These are phyloP conservation scores for Naganishia vishniacii DNA, from an alignment of 768 basidiomycete genomes.

Conservation along the genomic window DNA sequence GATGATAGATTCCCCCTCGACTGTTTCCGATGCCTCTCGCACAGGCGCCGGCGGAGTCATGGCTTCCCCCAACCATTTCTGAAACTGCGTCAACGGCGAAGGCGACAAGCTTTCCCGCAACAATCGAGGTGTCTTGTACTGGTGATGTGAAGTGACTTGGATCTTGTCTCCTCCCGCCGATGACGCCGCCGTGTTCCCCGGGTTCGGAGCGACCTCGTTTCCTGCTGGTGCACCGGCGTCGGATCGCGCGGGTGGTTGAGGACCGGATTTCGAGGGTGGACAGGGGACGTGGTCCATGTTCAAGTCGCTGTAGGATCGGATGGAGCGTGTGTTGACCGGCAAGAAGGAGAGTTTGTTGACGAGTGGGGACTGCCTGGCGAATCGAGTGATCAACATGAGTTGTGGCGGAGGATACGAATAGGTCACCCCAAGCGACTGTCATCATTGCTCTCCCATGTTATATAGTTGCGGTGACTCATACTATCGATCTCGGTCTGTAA, in stretches of 20 bases:
- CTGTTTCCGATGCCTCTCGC: no score
- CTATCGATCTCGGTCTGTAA: neutral
- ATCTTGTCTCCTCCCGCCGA: slow-evolving; percentile 23
- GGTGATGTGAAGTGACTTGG: slow-evolving; percentile 64
- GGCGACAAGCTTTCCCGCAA: slow-evolving; percentile 61
- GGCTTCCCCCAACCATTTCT: slow-evolving; percentile 66
- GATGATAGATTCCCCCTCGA: no score
- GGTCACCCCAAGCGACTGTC: no score
- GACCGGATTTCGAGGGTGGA: slow-evolving; percentile 6
- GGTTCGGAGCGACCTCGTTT: neutral
- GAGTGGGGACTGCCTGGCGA: neutral
- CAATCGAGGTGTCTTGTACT: slow-evolving; percentile 66
- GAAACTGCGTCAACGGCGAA: slow-evolving; percentile 78
- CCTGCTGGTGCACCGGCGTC: slow-evolving; percentile 11
- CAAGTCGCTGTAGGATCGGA: slow-evolving; percentile 2
- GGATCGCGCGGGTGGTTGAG: slow-evolving; percentile 7
- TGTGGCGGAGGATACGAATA: no score
- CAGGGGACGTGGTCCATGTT: slow-evolving; percentile 12
- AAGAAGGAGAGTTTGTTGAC: neutral
- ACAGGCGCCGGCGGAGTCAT: slow-evolving; percentile 28
- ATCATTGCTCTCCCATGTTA: no score
- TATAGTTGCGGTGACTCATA: neutral
- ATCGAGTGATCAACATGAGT: neutral
- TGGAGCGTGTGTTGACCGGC: no score
- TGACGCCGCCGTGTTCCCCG: neutral